Conservation (phyloP, 108 stramenopile species). For the Parmales sp. region DNA sequence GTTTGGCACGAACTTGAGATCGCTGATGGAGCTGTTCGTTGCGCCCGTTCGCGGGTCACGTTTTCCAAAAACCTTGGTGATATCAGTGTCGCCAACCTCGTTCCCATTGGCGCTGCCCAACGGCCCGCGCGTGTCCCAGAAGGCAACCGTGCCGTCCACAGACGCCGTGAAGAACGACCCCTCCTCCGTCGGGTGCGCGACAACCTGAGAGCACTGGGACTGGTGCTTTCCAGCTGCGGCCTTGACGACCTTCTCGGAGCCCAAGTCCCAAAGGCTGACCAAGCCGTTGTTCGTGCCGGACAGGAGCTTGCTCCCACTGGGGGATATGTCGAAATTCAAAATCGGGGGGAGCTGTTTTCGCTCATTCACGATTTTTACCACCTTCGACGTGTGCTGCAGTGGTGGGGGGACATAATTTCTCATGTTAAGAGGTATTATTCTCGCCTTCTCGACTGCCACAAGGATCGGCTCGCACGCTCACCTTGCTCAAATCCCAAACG, state of each 20-base stretch:
- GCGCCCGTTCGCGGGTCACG: too few species aligned
- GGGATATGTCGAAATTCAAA: background rate
- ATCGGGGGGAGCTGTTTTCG: conserved; percentile 3
- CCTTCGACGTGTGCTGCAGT: too few species aligned
- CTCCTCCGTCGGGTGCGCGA: background rate
- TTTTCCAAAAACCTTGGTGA: too few species aligned
- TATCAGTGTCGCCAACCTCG: conserved; percentile 1
- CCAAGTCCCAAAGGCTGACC: conserved; percentile 4
- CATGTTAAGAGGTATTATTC: too few species aligned
- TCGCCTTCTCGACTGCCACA: too few species aligned
- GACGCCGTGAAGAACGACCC: background rate
- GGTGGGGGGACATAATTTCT: too few species aligned
- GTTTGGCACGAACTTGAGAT: too few species aligned
- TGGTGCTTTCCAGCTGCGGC: background rate
- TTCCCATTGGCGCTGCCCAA: background rate
- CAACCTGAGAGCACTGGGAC: background rate
- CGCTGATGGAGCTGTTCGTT: too few species aligned
- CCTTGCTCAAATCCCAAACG: conserved; percentile 7
- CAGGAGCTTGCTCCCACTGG: background rate
- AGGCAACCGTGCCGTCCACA: background rate
- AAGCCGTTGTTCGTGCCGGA: conserved; percentile 7
- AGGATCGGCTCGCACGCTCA: too few species aligned
- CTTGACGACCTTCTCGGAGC: background rate
- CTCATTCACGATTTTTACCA: too few species aligned
- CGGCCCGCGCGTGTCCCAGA: conserved; percentile 4